These are phyloP conservation scores for Kwoniella sp. DNA, from an alignment of 768 basidiomycete species.

Conservation along the genomic window DNA sequence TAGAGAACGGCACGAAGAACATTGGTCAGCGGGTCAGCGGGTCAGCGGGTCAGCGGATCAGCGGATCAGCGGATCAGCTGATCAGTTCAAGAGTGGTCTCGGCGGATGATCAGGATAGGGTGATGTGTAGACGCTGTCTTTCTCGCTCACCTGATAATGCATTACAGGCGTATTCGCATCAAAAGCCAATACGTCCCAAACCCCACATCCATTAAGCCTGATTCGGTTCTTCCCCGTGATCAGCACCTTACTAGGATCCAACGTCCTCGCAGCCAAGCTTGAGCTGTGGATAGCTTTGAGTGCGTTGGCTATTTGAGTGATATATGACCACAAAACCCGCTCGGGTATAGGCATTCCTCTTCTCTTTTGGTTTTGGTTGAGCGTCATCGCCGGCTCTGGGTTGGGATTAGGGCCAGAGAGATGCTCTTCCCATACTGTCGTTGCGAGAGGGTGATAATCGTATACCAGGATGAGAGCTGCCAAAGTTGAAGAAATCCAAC, in stretches of 20 bases:
- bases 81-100: no score
- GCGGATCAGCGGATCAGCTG: no score
- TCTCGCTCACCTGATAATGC: conserved; percentile 24
- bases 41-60: no score
- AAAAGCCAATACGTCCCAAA: conserved; percentile 80
- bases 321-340: conserved; percentile 84
- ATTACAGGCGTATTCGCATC: conserved; percentile 56
- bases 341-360: conserved; percentile 66
- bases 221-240: conserved; percentile 86
- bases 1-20: neutral
- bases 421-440: conserved; percentile 75
- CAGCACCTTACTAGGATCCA: conserved; percentile 85
- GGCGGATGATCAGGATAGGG: no score
- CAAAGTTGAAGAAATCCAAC: no score
- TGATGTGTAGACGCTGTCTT: no score
- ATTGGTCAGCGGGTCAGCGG: neutral
- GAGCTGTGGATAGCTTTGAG: conserved; percentile 82
- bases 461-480: conserved; percentile 88
- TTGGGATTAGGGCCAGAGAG: conserved; percentile 59
- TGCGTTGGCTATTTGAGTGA: conserved; percentile 83
- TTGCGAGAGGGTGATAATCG: conserved; percentile 79
- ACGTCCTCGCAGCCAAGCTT: conserved; percentile 74
- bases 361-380: conserved; percentile 59
- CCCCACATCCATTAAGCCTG: conserved; percentile 81
- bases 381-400: conserved; percentile 38